Percentiles rank a stretch among this genome's conserved stretches.
Evolutionary conservation across 2,329 filamentous ascomycete genomes (phyloP).

Genomic region (Apiospora saccharicola): DNA sequence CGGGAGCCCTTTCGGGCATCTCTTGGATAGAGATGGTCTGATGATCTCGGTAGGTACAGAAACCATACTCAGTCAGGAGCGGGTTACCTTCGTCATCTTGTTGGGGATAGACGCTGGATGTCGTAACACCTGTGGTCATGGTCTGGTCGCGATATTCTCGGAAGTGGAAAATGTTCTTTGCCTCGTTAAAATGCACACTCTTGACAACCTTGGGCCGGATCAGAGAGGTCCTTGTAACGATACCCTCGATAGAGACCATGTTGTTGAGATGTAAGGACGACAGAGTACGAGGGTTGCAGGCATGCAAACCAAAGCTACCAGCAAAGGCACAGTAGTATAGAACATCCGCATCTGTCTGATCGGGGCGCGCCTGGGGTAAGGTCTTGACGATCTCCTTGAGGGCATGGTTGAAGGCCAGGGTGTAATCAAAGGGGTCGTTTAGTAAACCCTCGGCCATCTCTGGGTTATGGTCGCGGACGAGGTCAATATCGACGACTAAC

Average conservation of each 20-base stretch:
- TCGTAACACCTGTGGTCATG: conserved; percentile 91
- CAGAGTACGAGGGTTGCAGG: conserved; percentile 93
- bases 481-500: conserved; percentile 81
- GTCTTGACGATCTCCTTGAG: conserved; percentile 88
- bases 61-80: conserved; percentile 92
- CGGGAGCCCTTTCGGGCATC: conserved; percentile 96
- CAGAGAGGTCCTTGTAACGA: conserved; percentile 94
- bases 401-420: conserved; percentile 86
- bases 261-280: conserved; percentile 90
- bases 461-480: conserved; percentile 85
- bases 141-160: conserved; percentile 96
- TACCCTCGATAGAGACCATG: conserved; percentile 97
- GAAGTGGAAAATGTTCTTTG: conserved; percentile 84
- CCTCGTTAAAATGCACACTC: conserved; percentile 96
- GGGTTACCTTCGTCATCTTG: conserved; percentile 94
- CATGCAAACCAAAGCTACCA: conserved; percentile 92
- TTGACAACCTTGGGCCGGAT: conserved; percentile 98
- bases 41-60: conserved; percentile 94
- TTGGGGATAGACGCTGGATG: conserved; percentile 90
- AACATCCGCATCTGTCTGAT: conserved; percentile 79
- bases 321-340: conserved; percentile 98
- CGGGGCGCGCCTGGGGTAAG: conserved; percentile 75
- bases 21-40: conserved; percentile 98
- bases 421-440: conserved; percentile 86
- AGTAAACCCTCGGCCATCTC: conserved; percentile 83